Percentiles rank a stretch among this genome's conserved stretches.
Evolutionary conservation across 2,329 filamentous ascomycete genomes (phyloP).

Genomic region (Penicillium vulpinum): DNA sequence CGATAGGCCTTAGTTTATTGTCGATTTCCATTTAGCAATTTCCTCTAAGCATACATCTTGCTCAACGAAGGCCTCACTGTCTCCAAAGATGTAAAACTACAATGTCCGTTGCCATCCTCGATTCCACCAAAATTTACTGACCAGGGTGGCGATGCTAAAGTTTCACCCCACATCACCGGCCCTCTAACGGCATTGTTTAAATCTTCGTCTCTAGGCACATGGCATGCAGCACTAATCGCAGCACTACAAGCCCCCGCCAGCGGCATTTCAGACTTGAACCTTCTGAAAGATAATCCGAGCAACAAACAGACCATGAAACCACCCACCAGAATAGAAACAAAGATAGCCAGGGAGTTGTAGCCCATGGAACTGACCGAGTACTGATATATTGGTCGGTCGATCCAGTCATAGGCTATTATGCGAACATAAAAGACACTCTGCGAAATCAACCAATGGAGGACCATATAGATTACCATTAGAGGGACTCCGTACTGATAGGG

Average conservation of each 20-base stretch:
- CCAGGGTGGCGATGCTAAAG: not conserved
- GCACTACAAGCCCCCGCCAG: slow-evolving; percentile 30
- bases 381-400: not conserved
- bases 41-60: slow-evolving; percentile 6
- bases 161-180: slow-evolving; percentile 32
- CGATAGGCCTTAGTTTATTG: too few relatives aligned
- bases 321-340: slow-evolving; percentile 7
- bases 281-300: slow-evolving; percentile 12
- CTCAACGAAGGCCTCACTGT: not conserved
- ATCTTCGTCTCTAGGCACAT: slow-evolving; percentile 20
- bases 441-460: slow-evolving; percentile 52
- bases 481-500: slow-evolving; percentile 38
- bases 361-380: not conserved
- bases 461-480: slow-evolving; percentile 30
- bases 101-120: slow-evolving; percentile 5
- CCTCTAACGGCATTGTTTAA: slow-evolving; percentile 15
- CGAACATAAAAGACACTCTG: slow-evolving; percentile 47
- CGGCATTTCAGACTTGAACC: slow-evolving; percentile 28
- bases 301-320: slow-evolving; percentile 9
- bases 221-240: slow-evolving; percentile 38
- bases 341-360: slow-evolving; percentile 6
- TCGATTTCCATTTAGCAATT: not conserved
- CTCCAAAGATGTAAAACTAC: slow-evolving; percentile 8
- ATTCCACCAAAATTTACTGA: not conserved
- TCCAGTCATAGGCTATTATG: slow-evolving; percentile 23